These are phyloP conservation scores for Caryopteris hybrid DNA, from an alignment of 305 asterid genomes.

Conservation along the genomic window DNA sequence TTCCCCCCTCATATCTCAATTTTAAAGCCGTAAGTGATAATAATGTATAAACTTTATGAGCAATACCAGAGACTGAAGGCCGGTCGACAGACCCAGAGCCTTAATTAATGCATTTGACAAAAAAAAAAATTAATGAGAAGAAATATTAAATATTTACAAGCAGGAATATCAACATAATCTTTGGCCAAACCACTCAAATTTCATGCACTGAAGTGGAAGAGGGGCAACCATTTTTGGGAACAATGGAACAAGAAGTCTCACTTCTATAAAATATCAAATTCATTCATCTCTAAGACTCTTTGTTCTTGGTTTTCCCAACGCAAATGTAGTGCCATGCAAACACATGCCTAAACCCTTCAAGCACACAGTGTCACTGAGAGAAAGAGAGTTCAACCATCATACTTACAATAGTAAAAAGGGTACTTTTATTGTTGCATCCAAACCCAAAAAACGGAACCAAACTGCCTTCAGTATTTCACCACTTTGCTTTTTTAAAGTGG, in stretches of 20 bases:
- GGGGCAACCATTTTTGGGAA: too few relatives aligned
- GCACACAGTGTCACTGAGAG: not conserved
- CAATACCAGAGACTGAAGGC: not conserved
- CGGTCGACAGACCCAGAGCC: not conserved
- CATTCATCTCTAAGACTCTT: not conserved
- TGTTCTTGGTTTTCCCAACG: not conserved
- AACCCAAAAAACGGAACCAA: conserved; percentile 44
- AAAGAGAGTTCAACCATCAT: not conserved
- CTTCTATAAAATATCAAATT: not conserved
- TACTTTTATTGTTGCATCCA: conserved; percentile 63
- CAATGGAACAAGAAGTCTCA: too few relatives aligned
- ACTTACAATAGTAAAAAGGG: conserved; percentile 75
- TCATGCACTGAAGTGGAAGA: not conserved
- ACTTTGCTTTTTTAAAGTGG: conserved; percentile 28
- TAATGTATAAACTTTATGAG: not conserved
- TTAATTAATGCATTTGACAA: too few relatives aligned
- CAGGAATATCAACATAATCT: too few relatives aligned
- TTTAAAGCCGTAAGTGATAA: not conserved
- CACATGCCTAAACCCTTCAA: not conserved
- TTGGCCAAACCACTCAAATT: not conserved
- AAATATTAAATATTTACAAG: too few relatives aligned
- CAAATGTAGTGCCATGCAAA: not conserved
- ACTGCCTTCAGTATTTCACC: conserved; percentile 32
- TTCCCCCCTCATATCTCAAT: not conserved
- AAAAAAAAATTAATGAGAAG: too few relatives aligned